phyloP scores from a whole-genome alignment of 2,329 filamentous ascomycete species.

The Trichoderma afroharzianum region DNA sequence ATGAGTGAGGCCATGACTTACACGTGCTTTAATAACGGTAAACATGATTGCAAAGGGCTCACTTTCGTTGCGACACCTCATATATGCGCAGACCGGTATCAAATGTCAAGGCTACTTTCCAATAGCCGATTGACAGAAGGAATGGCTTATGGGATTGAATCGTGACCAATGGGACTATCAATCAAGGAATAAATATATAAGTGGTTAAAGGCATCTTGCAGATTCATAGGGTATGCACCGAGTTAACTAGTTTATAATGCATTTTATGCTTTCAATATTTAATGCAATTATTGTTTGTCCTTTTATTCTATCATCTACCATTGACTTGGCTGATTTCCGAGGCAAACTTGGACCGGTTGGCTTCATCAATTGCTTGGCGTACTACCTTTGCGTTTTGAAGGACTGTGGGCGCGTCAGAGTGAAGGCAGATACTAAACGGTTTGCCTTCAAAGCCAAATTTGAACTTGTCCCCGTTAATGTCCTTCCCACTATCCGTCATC shows the following conservation, averaged over 20 bases:
- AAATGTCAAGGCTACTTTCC: rapidly evolving
- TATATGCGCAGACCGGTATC: not conserved
- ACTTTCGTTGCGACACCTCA: not conserved
- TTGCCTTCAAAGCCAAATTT: not conserved
- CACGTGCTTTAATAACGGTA: not conserved
- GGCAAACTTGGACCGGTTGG: not conserved
- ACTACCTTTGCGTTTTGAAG: not conserved
- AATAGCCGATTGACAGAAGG: no score
- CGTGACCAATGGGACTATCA: not conserved
- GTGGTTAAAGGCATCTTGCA: not conserved
- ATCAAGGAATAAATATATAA: not conserved
- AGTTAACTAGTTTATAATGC: not conserved
- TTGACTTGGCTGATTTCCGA: not conserved
- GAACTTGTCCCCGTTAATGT: not conserved
- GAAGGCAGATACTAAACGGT: not conserved
- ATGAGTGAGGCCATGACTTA: not conserved
- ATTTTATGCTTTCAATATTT: not conserved
- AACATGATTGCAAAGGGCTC: rapidly evolving
- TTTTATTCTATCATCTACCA: not conserved
- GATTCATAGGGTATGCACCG: not conserved
- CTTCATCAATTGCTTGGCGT: not conserved
- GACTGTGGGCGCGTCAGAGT: not conserved
- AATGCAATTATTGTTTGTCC: not conserved
- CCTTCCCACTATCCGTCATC: not conserved
- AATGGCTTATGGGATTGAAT: not conserved